phyloP scores from a whole-genome alignment of 108 stramenopile species.

The Fistulifera pelliculosa region DNA sequence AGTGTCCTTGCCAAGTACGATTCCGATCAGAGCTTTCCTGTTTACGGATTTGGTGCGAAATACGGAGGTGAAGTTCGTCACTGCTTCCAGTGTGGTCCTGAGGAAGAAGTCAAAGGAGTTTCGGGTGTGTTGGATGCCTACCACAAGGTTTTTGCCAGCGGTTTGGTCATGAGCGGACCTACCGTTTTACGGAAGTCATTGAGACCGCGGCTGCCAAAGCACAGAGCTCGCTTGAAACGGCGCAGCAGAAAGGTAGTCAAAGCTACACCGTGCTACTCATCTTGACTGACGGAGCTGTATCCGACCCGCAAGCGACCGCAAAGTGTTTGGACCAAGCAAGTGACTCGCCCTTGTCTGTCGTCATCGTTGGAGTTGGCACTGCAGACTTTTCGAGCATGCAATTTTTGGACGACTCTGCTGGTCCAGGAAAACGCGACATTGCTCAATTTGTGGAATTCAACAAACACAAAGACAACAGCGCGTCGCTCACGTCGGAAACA shows the following conservation, averaged over 20 bases:
- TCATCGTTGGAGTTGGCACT: slow-evolving; percentile 79
- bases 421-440: slow-evolving; percentile 47
- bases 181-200: slow-evolving; percentile 82
- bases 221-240: slow-evolving; percentile 19
- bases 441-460: slow-evolving; percentile 74
- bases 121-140: slow-evolving; percentile 70
- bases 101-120: slow-evolving; percentile 52
- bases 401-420: slow-evolving; percentile 50
- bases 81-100: slow-evolving; percentile 57
- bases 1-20: slow-evolving; percentile 65
- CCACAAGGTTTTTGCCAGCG: slow-evolving; percentile 33
- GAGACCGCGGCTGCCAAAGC: slow-evolving; percentile 51
- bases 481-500: slow-evolving; percentile 37
- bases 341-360: slow-evolving; percentile 54
- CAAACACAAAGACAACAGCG: slow-evolving; percentile 29
- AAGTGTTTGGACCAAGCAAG: slow-evolving; percentile 25
- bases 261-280: slow-evolving; percentile 78
- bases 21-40: slow-evolving; percentile 68
- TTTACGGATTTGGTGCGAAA: slow-evolving; percentile 87
- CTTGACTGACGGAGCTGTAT: slow-evolving; percentile 82
- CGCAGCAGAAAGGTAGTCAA: slow-evolving; percentile 16
- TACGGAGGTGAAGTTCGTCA: slow-evolving; percentile 69
- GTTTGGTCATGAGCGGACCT: slow-evolving; percentile 71
- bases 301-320: slow-evolving; percentile 73
- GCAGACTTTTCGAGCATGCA: slow-evolving; percentile 73